These are phyloP conservation scores for Aureobasidium sp. DNA, from an alignment of 2,329 filamentous ascomycete genomes.

Conservation along the genomic window DNA sequence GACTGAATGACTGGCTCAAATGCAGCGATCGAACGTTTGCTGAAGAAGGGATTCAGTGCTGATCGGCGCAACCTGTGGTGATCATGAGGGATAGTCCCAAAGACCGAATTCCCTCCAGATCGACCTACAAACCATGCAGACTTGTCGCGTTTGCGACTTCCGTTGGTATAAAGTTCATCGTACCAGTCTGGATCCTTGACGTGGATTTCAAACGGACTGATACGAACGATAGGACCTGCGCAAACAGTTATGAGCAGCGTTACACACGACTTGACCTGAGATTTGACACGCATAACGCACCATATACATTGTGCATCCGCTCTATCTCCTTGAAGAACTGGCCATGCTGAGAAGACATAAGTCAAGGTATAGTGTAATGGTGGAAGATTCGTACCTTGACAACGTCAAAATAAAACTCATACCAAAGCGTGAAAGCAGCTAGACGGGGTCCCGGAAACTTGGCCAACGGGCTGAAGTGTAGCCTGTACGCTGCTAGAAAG, in stretches of 20 bases:
- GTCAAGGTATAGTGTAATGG: too few relatives aligned
- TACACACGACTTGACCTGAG: background rate
- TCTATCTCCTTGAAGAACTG: slow-evolving; percentile 21
- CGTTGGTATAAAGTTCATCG: slow-evolving; percentile 18
- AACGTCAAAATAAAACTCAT: background rate
- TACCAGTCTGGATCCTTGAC: slow-evolving; percentile 33
- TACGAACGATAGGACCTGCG: slow-evolving; percentile 16
- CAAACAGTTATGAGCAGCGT: background rate
- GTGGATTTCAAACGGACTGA: slow-evolving; percentile 36
- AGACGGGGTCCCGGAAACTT: background rate
- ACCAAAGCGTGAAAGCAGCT: background rate
- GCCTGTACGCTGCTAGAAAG: background rate
- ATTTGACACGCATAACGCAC: slow-evolving; percentile 10
- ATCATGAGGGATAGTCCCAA: slow-evolving; percentile 31
- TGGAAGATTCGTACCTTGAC: too few relatives aligned
- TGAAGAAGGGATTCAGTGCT: slow-evolving; percentile 38
- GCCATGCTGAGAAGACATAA: slow-evolving; percentile 8
- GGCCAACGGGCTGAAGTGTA: background rate
- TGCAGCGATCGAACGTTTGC: slow-evolving; percentile 16
- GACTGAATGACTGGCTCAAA: slow-evolving; percentile 24
- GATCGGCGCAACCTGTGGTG: slow-evolving; percentile 34
- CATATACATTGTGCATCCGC: slow-evolving; percentile 22
- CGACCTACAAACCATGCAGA: background rate
- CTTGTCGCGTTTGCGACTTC: background rate
- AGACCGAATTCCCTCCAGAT: background rate